Base-by-base conservation (phyloP, 345 rosid genomes). In the Acer saccharum region DNA sequence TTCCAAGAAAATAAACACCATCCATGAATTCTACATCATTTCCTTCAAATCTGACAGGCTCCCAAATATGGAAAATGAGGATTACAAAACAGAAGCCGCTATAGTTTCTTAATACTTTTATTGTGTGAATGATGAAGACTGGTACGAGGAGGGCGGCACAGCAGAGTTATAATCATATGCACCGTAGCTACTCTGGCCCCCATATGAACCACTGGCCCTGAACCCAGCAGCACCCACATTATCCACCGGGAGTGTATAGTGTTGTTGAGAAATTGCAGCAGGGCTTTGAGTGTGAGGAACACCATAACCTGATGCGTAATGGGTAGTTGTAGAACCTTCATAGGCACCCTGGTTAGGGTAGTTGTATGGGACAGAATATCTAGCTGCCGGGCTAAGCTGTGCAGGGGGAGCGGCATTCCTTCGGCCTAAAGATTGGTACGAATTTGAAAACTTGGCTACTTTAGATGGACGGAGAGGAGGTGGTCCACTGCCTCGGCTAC, bases 311-410 rank as follows among this genome's bases (percentile, higher is more conserved):
- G 89, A 43, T 11, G 81, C 77, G 66, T 79, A 88, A 0, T 85
- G 58, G 44, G 76, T n/a, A 11, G 80, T 54, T 20, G 79, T 25
- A 8, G 76, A 79, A 64, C 48, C 83, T 60, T 89, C 93, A 14
- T 82, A 89, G 9, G 74, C 82, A 73, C 71, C 71, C 82, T 83
- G 90, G 77, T 65, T 69, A 50, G 84, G 84, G 76, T 88, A 89
- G 61, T 54, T 78, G 68, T 83, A 85, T 6, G 85, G 79, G 20
- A 55, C 68, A 7, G 91, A 79, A 77, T 79, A 85, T 84, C 89
- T 80, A 16, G 84, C 76, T n/a, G 78, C 86, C 17, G 90, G 86
- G 69, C 89, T 88, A 76, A 73, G 89, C 68, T 81, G 89, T 11
- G 81, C 35, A 0, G 83, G 75, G 1, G 86, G 82, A 20, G 80